phyloP scores from a whole-genome alignment of 2,329 filamentous ascomycete genomes.

The Blumeria graminis region DNA sequence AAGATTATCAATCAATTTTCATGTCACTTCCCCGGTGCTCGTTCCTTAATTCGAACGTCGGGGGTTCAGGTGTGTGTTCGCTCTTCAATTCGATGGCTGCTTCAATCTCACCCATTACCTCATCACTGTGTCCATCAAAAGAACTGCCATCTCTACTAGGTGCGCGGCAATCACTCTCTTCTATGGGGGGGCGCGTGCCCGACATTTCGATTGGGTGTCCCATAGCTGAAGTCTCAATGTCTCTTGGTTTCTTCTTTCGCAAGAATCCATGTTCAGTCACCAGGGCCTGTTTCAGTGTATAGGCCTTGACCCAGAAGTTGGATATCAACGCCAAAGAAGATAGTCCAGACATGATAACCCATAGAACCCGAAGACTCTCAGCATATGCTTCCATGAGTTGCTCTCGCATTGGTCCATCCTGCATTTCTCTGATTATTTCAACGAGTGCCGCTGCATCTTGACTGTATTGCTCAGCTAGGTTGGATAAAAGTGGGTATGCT shows the following conservation, averaged over 20 bases:
- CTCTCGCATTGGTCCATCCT: neutral
- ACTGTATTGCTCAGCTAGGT: neutral
- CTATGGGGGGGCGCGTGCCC: neutral
- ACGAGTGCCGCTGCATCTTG: neutral
- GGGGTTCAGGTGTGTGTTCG: too few species aligned
- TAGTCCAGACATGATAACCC: slow-evolving; percentile 2
- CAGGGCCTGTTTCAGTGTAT: neutral
- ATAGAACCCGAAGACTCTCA: slow-evolving; percentile 1
- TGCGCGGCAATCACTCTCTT: neutral
- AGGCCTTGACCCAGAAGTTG: neutral
- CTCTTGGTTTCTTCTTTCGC: neutral
- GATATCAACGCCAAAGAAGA: slow-evolving; percentile 1
- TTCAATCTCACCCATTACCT: too few species aligned
- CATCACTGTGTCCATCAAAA: too few species aligned
- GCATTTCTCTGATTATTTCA: neutral
- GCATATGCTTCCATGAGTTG: slow-evolving; percentile 1
- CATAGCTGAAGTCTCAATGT: neutral
- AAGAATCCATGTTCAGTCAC: slow-evolving; percentile 1
- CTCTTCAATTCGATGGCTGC: too few species aligned
- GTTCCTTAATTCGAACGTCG: too few species aligned
- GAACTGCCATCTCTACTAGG: too few species aligned
- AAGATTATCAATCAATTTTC: too few species aligned
- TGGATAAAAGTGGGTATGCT: slow-evolving; percentile 1
- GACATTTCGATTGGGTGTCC: neutral
- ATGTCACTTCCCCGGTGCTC: too few species aligned